Conservation (phyloP, 352 stramenopile species). For the Globisporangium perplexum region DNA sequence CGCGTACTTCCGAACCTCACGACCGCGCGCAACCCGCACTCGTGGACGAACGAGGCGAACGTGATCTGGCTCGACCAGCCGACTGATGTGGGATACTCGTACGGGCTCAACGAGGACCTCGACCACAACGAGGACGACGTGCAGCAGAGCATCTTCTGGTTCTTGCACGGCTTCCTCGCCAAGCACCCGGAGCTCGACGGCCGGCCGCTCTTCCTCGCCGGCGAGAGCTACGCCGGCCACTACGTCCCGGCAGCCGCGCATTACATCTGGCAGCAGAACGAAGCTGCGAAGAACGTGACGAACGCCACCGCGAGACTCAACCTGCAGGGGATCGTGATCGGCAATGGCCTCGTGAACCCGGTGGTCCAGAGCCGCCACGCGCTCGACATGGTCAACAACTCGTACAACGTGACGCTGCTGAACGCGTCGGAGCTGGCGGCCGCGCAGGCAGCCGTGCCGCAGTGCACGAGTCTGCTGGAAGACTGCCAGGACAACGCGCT, state of each 20-base stretch:
- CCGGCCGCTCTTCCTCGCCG: slow-evolving; percentile 24
- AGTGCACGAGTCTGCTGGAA: neutral
- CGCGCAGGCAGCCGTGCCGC: neutral
- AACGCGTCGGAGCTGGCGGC: slow-evolving; percentile 21
- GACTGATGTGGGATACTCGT: slow-evolving; percentile 29
- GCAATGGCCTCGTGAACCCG: slow-evolving; percentile 31
- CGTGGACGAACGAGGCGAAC: slow-evolving; percentile 35
- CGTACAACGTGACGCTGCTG: slow-evolving; percentile 63
- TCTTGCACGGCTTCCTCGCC: slow-evolving; percentile 29
- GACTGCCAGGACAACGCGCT: slow-evolving; percentile 3
- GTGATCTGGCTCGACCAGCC: slow-evolving; percentile 39
- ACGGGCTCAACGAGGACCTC: slow-evolving; percentile 14
- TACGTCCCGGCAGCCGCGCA: slow-evolving; percentile 32
- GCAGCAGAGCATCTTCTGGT: slow-evolving; percentile 32
- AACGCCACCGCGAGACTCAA: slow-evolving; percentile 15
- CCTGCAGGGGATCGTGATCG: slow-evolving; percentile 32
- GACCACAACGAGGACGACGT: slow-evolving; percentile 33
- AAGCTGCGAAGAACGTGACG: slow-evolving; percentile 3
- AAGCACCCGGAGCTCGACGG: slow-evolving; percentile 28
- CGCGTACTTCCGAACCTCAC: slow-evolving; percentile 16
- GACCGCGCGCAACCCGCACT: slow-evolving; percentile 23
- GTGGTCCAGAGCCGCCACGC: slow-evolving; percentile 30
- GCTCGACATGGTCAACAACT: slow-evolving; percentile 61
- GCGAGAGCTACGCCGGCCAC: slow-evolving; percentile 35
- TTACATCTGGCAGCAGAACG: slow-evolving; percentile 22